These are phyloP conservation scores for Lophium mytilinum DNA, from an alignment of 495 filamentous ascomycete genomes.

Conservation along the genomic window DNA sequence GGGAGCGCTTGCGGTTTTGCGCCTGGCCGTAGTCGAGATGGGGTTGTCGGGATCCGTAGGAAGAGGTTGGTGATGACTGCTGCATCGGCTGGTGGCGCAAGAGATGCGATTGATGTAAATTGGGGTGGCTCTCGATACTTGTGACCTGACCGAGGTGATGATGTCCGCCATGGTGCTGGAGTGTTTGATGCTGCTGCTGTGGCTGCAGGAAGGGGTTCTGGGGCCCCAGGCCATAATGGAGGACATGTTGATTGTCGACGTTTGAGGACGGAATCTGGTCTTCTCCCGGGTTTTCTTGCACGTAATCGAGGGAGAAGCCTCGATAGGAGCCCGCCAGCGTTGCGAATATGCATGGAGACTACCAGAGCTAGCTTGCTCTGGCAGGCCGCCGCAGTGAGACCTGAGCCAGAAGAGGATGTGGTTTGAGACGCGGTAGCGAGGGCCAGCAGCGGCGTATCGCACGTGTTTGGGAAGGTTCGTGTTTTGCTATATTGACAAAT, in stretches of 20 bases:
- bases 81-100: slow-evolving; percentile 34
- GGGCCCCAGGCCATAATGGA: slow-evolving; percentile 19
- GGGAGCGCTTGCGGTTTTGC: slow-evolving; percentile 25
- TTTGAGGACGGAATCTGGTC: slow-evolving; percentile 26
- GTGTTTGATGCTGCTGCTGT: slow-evolving; percentile 19
- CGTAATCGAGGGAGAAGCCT: slow-evolving; percentile 58
- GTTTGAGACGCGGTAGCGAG: slow-evolving; percentile 22
- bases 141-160: slow-evolving; percentile 11
- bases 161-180: slow-evolving; percentile 24
- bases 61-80: slow-evolving; percentile 17
- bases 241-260: slow-evolving; percentile 23
- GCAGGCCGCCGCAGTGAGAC: slow-evolving; percentile 47
- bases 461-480: slow-evolving; percentile 29
- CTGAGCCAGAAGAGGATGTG: slow-evolving; percentile 29
- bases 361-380: slow-evolving; percentile 62
- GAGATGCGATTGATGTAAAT: slow-evolving; percentile 27
- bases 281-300: slow-evolving; percentile 47
- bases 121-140: slow-evolving; percentile 18
- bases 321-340: slow-evolving; percentile 59
- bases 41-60: slow-evolving; percentile 9
- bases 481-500: slow-evolving; percentile 32
- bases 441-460: slow-evolving; percentile 25
- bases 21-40: slow-evolving; percentile 3
- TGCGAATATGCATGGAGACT: slow-evolving; percentile 61
- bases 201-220: slow-evolving; percentile 25